Base-by-base conservation (phyloP, 192 early-diverging fungal genomes). In the Chytriomyces sp. region DNA sequence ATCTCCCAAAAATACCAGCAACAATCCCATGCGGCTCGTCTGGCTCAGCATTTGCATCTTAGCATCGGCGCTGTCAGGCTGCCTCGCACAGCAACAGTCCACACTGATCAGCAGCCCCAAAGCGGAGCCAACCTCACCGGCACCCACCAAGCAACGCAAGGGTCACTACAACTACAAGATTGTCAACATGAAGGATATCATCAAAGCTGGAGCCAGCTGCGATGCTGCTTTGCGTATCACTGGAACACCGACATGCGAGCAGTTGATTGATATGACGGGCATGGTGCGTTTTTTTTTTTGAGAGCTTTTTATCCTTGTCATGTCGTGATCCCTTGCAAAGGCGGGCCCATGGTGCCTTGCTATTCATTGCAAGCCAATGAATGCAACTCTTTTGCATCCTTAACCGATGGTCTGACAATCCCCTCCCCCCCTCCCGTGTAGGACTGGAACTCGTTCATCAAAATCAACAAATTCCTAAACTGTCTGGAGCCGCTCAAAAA, bases 191-290 rank as follows among this genome's bases (percentile, higher is more conserved):
- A 20, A 57, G 13, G 53, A 57, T 3, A 57, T 57, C 3, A 10
- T 7, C 59, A 24, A 63, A 9, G 72, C 53, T 11, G 72, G 44
- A 1, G 7, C 72, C 18, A 18, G 23, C 45, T 73, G 72, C 59
- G 7, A n/a, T 24, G 16, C 44, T 11, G 45, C 72, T 9, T 6
- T 73, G 8, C 7, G 23, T 5, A 48, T 73, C 11, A 50, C 53
- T 8, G 72, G 72, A 63, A 45, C 72, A 7, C 72, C 72, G 20
- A 73, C 72, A 1, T 73, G 72, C 43, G 43, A 62, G n/a, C 72
- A 73, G 50, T 16, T 67, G 11, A 45, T 13, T 23, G 65, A 67
- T 20, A 11, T 57, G 13, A 57, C 53, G 53, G 53, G 53, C 53
- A 57, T 57, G 53, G 53, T 57, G 53, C 11, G 53, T 11, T 57